phyloP scores from a whole-genome alignment of 116 monocot species.

The Dioscorea cayenensis region DNA sequence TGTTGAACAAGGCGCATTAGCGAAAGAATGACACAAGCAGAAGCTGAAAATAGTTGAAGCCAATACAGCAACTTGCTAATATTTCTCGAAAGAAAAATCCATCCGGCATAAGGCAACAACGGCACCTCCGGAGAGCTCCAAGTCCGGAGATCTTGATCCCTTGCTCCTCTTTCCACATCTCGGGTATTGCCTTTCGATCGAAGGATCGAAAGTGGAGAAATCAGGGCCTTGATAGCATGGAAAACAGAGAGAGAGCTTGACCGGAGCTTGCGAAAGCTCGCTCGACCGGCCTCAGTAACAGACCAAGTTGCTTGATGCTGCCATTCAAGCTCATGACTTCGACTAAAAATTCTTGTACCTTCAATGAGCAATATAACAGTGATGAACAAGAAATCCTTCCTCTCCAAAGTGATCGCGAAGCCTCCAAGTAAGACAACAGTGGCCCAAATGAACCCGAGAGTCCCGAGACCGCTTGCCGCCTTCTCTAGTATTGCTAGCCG shows the following conservation, averaged over 20 bases:
- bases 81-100: conserved; percentile 22
- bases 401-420: conserved; percentile 44
- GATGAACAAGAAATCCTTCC: conserved; percentile 60
- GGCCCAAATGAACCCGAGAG: conserved; percentile 73
- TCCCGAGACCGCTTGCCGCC: conserved; percentile 27
- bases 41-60: conserved; percentile 43
- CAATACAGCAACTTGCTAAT: conserved; percentile 30
- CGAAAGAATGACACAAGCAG: conserved; percentile 28
- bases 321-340: conserved; percentile 83
- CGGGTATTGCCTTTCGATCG: not conserved
- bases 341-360: conserved; percentile 65
- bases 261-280: conserved; percentile 21
- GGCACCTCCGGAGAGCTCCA: conserved; percentile 14
- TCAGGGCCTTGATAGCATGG: not conserved
- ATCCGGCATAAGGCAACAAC: conserved; percentile 14
- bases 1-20: conserved; percentile 31
- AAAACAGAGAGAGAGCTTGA: conserved; percentile 9
- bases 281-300: conserved; percentile 9
- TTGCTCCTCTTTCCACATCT: not conserved
- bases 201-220: not conserved
- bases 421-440: conserved; percentile 76
- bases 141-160: not conserved
- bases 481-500: conserved; percentile 8
- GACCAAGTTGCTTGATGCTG: conserved; percentile 59
- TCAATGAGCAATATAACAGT: conserved; percentile 59